These are phyloP conservation scores for Phaeosphaeria sp. DNA, from an alignment of 2,329 filamentous ascomycete genomes.

Conservation along the genomic window DNA sequence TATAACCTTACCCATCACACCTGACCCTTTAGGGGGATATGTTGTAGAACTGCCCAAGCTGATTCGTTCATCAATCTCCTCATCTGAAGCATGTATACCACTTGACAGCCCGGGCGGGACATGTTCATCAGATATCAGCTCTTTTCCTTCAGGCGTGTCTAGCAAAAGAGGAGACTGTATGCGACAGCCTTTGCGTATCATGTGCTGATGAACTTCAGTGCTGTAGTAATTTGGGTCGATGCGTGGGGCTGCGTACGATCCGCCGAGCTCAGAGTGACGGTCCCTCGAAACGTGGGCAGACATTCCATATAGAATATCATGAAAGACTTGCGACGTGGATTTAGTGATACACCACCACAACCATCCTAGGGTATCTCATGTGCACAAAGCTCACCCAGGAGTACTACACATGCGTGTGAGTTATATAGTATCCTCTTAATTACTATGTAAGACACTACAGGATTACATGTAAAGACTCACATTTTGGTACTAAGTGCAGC, in stretches of 20 bases:
- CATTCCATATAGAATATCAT: constrained; percentile 29
- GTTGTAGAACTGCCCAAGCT: constrained; percentile 51
- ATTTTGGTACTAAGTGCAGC: no score
- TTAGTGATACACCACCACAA: no score
- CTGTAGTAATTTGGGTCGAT: constrained; percentile 61
- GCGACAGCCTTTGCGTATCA: constrained; percentile 57
- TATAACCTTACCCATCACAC: constrained; percentile 61
- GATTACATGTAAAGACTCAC: no score
- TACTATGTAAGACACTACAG: no score
- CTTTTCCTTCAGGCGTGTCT: constrained; percentile 53
- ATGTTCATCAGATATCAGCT: constrained; percentile 51
- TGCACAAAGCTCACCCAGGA: no score
- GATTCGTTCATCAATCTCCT: constrained; percentile 60
- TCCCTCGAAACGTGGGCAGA: constrained; percentile 51
- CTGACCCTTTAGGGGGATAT: constrained; percentile 67
- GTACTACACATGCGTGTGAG: no score
- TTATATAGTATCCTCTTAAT: no score
- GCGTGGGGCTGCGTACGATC: constrained; percentile 54
- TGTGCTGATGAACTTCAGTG: constrained; percentile 57
- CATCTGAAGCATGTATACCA: constrained; percentile 52
- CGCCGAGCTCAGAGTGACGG: constrained; percentile 58
- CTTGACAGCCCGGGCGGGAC: constrained; percentile 50
- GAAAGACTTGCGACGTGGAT: constrained; percentile 24
- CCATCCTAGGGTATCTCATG: no score
- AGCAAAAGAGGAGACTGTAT: constrained; percentile 51